Evolutionary conservation across 768 basidiomycete species (phyloP), one percentile per base, ranked within the genome.

Genomic region (Trametes sanguinea): DNA sequence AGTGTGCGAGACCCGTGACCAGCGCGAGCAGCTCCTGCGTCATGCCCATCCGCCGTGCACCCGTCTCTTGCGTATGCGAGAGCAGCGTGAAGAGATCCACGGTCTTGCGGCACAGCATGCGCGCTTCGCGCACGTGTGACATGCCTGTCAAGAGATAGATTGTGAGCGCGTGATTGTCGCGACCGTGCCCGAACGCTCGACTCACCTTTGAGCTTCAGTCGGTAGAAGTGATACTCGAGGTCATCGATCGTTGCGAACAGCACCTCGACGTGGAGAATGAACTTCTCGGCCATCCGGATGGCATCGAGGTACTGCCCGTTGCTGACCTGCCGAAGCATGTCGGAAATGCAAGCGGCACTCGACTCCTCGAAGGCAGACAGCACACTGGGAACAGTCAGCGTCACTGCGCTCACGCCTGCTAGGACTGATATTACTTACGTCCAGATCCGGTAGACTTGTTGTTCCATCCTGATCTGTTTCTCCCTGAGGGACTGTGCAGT

Each of bases 401-500:
- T 2, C 40, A 51, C 40, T 53, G 64, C 27, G n/a, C 66, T 40
- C 8, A 57, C 30, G 33, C 53, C 44, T 51, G 32, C 48, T 30
- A 14, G 32, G 3, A 11, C 35, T 3, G 50, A 6, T 46, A 51
- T 29, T n/a, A 85, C 91, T 77, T 71, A 92, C 91, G 95, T 97
- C 97, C 97, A 99, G 68, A 99, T 98, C 47, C 95, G 90, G 78
- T 95, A 95, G 6, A 99, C 97, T 73, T 96, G 89, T 69, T 95
- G 90, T 73, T 99, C 97, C 94, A 98, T 98, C 68, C 86, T 83
- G 61, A 87, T 79, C 74, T 99, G 97, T 71, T 91, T 94, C 62
- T 94, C 92, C 71, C 90, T 92, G 65, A 99, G 78, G 27, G 92
- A 86, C 30, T 75, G 70, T 3, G 94, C 83, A 2, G 89, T 90